A percentile compares a stretch with the other conserved stretches of the same genome.
These are phyloP conservation scores for Lasiosphaeria hispida DNA, from an alignment of 495 filamentous ascomycete species.

Conservation along the genomic window DNA sequence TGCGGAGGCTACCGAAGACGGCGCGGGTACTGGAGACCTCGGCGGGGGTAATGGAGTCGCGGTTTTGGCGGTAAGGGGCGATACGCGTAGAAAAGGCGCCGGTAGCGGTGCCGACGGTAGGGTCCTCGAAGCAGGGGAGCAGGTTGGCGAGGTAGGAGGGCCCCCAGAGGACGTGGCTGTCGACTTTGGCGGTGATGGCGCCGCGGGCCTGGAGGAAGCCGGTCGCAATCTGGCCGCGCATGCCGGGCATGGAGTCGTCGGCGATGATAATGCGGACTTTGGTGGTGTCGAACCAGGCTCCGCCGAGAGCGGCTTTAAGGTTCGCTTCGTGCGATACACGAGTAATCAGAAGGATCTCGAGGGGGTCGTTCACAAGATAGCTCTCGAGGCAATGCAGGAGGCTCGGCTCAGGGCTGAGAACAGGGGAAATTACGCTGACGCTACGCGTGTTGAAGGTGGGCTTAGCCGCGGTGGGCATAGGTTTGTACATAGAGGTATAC, in stretches of 20 bases:
- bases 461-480: neutral
- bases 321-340: neutral
- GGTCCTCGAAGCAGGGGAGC: constrained; percentile 6
- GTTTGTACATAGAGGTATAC: constrained; percentile 1
- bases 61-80: no score
- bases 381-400: constrained; percentile 1
- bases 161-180: constrained; percentile 3
- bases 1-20: neutral
- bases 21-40: neutral
- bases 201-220: neutral
- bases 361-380: constrained; percentile 2
- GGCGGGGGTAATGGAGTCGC: neutral
- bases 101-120: neutral
- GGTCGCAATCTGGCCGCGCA: neutral
- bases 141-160: neutral
- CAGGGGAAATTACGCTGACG: neutral
- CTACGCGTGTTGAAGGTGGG: neutral
- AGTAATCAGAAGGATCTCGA: neutral
- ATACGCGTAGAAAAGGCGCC: neutral
- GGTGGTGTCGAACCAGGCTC: neutral
- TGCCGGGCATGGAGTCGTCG: neutral
- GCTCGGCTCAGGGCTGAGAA: constrained; percentile 6
- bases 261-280: neutral
- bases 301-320: neutral
- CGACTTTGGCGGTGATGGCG: constrained; percentile 2